These are phyloP conservation scores for Penicillium parvum DNA, from an alignment of 495 filamentous ascomycete species.

Conservation along the genomic window DNA sequence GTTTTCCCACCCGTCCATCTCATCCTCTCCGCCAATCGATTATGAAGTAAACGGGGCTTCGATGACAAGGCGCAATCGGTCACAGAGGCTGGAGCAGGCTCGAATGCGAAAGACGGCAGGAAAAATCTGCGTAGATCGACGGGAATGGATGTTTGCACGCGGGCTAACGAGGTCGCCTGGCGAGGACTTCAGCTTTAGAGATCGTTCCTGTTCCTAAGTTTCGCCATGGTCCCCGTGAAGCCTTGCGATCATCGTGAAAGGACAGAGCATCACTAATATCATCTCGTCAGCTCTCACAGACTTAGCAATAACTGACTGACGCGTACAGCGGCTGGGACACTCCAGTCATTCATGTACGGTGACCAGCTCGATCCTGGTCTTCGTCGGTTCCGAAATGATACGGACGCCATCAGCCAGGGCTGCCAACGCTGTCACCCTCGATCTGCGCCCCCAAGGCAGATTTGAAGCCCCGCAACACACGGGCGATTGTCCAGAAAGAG, in stretches of 20 bases:
- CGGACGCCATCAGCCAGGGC: conserved; percentile 2
- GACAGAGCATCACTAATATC: not conserved
- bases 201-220: not conserved
- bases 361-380: not conserved
- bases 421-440: not conserved
- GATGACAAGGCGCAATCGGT: not conserved
- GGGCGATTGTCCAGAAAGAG: conserved; percentile 4
- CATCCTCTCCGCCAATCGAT: not conserved
- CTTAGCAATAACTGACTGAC: not conserved
- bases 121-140: conserved; percentile 2
- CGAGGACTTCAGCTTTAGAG: not conserved
- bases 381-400: not conserved
- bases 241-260: not conserved
- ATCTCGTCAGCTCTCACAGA: not conserved
- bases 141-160: conserved; percentile 1
- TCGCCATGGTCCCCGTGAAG: conserved; percentile 1
- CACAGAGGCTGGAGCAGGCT: not conserved
- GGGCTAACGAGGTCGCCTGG: not conserved
- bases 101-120: not conserved
- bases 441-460: conserved; percentile 1
- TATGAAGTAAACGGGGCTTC: not conserved
- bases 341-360: not conserved
- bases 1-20: not conserved
- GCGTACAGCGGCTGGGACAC: not conserved
- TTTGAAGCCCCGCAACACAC: not conserved